A percentile compares a stretch with the other conserved stretches of the same genome.
These are phyloP conservation scores for Camellia sinensis DNA, from an alignment of 148 eudicot species.

Conservation along the genomic window DNA sequence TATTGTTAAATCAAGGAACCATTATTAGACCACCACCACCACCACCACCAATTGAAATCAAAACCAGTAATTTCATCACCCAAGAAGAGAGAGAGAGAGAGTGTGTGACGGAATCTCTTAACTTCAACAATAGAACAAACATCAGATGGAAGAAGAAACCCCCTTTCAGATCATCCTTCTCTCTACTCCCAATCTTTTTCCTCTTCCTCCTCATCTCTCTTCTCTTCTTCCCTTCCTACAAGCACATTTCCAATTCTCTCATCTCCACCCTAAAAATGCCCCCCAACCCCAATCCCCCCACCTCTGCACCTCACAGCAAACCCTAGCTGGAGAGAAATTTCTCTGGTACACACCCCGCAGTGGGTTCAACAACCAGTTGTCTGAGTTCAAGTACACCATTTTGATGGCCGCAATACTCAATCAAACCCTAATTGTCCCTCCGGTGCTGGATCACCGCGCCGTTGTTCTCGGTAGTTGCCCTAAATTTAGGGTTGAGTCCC, in stretches of 20 bases:
- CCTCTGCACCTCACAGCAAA: constrained; percentile 28
- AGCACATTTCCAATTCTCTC: constrained; percentile 22
- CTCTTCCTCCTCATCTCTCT: constrained; percentile 27
- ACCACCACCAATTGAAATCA: background rate
- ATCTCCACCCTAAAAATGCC: constrained; percentile 18
- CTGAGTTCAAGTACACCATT: constrained; percentile 72
- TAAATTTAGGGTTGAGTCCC: constrained; percentile 71
- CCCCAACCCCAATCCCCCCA: constrained; percentile 11
- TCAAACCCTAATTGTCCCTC: constrained; percentile 78
- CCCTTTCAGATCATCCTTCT: constrained; percentile 7
- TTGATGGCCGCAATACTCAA: constrained; percentile 64
- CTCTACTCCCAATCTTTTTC: constrained; percentile 28
- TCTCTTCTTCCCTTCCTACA: constrained; percentile 34
- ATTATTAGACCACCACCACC: background rate
- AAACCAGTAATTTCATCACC: background rate
- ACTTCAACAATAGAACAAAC: constrained; percentile 2
- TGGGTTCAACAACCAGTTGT: constrained; percentile 90
- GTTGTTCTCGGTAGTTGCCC: constrained; percentile 93
- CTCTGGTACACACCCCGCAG: constrained; percentile 87
- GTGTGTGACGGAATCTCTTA: constrained; percentile 4
- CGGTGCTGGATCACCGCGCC: constrained; percentile 87
- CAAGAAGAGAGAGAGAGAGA: background rate
- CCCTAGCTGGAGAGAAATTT: constrained; percentile 38
- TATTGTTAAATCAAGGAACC: background rate
- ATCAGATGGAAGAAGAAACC: constrained; percentile 37